These are phyloP conservation scores for Umbilicus rupestris DNA, from an alignment of 164 flowering plant genomes.

Conservation along the genomic window DNA sequence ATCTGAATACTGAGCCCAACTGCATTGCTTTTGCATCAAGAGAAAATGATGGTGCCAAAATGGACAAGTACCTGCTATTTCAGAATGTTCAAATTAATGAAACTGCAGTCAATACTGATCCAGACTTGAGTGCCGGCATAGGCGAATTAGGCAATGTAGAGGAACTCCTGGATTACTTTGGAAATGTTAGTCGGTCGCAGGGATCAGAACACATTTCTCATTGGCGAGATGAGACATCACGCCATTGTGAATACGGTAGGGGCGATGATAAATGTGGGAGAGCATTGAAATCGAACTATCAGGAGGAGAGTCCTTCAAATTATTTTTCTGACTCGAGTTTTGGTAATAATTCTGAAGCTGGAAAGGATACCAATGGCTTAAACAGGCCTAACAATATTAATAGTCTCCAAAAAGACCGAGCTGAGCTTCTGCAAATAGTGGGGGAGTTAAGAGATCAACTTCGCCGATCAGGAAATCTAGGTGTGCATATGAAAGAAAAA, in stretches of 20 bases:
- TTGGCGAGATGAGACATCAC: neutral
- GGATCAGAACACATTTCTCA: neutral
- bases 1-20: too few relatives aligned
- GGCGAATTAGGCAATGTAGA: neutral
- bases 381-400: slow-evolving; percentile 18
- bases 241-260: neutral
- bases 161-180: neutral
- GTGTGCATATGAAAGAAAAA: slow-evolving; percentile 35
- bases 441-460: slow-evolving; percentile 71
- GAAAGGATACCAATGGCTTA: neutral
- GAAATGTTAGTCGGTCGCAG: neutral
- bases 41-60: slow-evolving; percentile 6
- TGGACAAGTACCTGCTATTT: slow-evolving; percentile 7
- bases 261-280: slow-evolving; percentile 2
- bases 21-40: neutral
- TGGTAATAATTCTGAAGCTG: slow-evolving; percentile 23
- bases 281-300: slow-evolving; percentile 14
- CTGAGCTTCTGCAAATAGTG: slow-evolving; percentile 57
- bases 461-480: slow-evolving; percentile 39
- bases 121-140: slow-evolving; percentile 10
- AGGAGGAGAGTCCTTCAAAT: slow-evolving; percentile 35
- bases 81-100: slow-evolving; percentile 11
- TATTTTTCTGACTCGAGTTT: slow-evolving; percentile 18
- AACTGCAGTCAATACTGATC: slow-evolving; percentile 15
- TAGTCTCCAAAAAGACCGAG: slow-evolving; percentile 49